Conservation (phyloP, 306 rosid species). For the Castanea mollissima region DNA sequence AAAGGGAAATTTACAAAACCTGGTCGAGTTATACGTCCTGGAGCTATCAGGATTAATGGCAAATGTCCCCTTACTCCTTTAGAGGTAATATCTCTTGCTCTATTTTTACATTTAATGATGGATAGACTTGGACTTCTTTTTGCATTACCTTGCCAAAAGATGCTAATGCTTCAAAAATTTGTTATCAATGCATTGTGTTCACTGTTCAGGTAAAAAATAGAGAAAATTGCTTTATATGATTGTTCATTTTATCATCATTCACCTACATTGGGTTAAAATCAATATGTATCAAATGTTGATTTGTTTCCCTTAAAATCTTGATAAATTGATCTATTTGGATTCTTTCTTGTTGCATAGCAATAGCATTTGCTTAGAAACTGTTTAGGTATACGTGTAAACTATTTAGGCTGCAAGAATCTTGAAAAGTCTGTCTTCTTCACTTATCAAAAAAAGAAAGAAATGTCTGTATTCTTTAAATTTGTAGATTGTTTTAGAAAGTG, state of each 20-base stretch:
- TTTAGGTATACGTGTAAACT: not conserved
- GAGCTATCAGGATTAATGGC: slow-evolving; percentile 89
- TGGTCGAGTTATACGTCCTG: slow-evolving; percentile 95
- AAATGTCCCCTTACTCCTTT: slow-evolving; percentile 98
- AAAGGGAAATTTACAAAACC: slow-evolving; percentile 95
- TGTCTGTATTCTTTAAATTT: not conserved
- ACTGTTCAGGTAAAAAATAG: not conserved
- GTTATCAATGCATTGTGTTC: not conserved
- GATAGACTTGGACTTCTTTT: not conserved
- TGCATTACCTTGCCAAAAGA: too few relatives aligned
- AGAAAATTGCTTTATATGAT: not conserved
- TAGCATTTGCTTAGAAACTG: not conserved
- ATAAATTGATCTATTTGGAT: not conserved
- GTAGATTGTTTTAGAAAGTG: not conserved
- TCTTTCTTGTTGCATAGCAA: not conserved
- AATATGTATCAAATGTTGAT: not conserved
- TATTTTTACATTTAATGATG: not conserved
- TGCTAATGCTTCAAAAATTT: not conserved
- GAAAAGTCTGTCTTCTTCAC: not conserved
- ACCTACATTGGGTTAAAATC: not conserved
- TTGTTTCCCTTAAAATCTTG: not conserved
- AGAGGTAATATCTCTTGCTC: slow-evolving; percentile 50
- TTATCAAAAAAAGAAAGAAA: too few relatives aligned
- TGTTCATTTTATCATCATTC: not conserved
- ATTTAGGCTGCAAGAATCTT: not conserved